Conservation (phyloP, 306 rosid genomes). For the Acacia crassicarpa region DNA sequence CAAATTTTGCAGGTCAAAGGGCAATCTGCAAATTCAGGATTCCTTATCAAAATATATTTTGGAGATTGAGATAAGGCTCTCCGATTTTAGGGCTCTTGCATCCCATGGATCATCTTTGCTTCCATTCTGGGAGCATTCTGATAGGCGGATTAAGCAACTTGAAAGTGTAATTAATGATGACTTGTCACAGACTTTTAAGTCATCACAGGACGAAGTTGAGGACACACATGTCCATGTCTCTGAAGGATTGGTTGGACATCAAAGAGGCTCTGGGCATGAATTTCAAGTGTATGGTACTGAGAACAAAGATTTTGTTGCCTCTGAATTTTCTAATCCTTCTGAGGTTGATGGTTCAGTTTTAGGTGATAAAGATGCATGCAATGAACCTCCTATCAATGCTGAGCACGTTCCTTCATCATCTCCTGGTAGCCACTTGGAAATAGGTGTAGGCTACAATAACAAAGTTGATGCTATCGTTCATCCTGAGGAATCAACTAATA, state of each 20-base stretch:
- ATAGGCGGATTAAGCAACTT: conserved; percentile 61
- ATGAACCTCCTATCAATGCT: conserved; percentile 27
- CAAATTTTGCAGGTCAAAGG: conserved; percentile 57
- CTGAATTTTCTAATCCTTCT: conserved; percentile 43
- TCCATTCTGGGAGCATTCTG: conserved; percentile 90
- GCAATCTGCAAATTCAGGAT: conserved; percentile 40
- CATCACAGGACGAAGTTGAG: conserved; percentile 43
- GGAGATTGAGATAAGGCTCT: conserved; percentile 85
- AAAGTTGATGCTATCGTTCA: conserved; percentile 38
- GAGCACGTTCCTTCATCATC: conserved; percentile 44
- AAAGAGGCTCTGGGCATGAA: conserved; percentile 31
- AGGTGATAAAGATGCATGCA: conserved; percentile 22
- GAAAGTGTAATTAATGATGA: conserved; percentile 63
- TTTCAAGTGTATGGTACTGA: conserved; percentile 40
- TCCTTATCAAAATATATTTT: conserved; percentile 50
- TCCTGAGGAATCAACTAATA: conserved; percentile 47
- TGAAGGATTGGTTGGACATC: conserved; percentile 34
- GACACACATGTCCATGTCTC: conserved; percentile 34
- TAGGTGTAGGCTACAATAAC: conserved; percentile 35
- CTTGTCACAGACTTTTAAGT: conserved; percentile 39
- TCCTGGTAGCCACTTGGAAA: conserved; percentile 30
- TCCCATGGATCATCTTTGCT: conserved; percentile 67
- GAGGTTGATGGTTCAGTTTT: conserved; percentile 30
- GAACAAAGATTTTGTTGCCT: conserved; percentile 30
- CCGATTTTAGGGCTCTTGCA: conserved; percentile 72